Base-by-base conservation (phyloP, 768 basidiomycete species). In the Rhizopogon vinicolor region DNA sequence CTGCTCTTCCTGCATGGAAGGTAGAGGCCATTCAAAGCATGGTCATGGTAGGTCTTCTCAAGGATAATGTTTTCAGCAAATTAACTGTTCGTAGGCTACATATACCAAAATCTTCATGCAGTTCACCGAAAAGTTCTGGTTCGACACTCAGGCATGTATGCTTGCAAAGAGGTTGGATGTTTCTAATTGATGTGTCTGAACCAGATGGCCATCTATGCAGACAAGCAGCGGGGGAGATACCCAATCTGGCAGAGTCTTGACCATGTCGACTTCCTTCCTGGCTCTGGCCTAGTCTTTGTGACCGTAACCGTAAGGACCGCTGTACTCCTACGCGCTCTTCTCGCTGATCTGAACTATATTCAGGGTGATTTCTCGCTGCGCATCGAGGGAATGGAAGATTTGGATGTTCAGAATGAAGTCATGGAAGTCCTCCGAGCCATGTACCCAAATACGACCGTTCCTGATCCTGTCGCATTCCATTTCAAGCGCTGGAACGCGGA, bases 71-170 rank as follows among this genome's bases (percentile, higher is more conserved):
- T 16, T n/a, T 3, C 9, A 16, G 13, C 29, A 1, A 57, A 58
- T 53, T 43, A 19, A 49, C 7, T 39, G 16, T n/a, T 5, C 13
- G 18, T 46, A 78, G 77, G 75, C 73, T 6, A 84, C 78, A 1
- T 87, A 84, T 58, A 84, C 86, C 3, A 87, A 87, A 65, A 85
- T 87, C 25, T 87, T 86, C 67, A 62, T 87, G 46, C 77, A 83
- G 58, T 87, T 87, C 61, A 73, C 79, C 0, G 62, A 77, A 53
- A 83, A 81, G 25, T 87, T 87, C 65, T 87, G 80, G 80, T 79
- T 78, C 53, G 67, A 73, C 28, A 79, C 78, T 0, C 64, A 80
- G 73, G 75, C 70, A 41, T 25, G 40, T 3, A 6, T 42, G 10
- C 22, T 10, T 13, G 4, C 10, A 1, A 16, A 2, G 2, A 16